A percentile compares a stretch with the other conserved stretches of the same genome.
phyloP scores from a whole-genome alignment of 2,329 filamentous ascomycete genomes.

The Fusarium albidum region DNA sequence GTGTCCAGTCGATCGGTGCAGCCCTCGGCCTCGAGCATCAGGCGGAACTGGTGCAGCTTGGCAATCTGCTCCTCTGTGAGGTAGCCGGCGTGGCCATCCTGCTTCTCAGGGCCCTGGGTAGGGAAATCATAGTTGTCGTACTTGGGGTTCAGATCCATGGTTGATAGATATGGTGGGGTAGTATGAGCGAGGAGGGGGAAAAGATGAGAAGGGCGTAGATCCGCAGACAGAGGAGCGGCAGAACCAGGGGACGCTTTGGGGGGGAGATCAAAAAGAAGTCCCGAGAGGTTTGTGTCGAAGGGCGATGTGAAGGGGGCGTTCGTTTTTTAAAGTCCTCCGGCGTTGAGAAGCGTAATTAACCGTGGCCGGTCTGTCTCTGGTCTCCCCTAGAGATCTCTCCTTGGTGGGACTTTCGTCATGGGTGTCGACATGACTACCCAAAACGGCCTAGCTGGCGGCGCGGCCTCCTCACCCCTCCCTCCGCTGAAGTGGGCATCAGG shows the following conservation, averaged over 20 bases:
- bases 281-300: constrained; percentile 17
- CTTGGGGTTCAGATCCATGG: constrained; percentile 76
- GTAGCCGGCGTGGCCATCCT: constrained; percentile 85
- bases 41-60: constrained; percentile 84
- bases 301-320: constrained; percentile 31
- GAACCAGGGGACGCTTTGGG: constrained; percentile 1
- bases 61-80: constrained; percentile 89
- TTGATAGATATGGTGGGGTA: constrained; percentile 41
- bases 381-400: constrained; percentile 40
- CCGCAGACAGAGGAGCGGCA: constrained; percentile 13
- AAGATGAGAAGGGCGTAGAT: constrained; percentile 12
- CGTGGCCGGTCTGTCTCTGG: constrained; percentile 27
- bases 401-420: constrained; percentile 43
- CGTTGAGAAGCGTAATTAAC: constrained; percentile 42
- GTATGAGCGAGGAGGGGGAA: constrained; percentile 13
- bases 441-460: constrained; percentile 35
- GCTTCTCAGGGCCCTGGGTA: constrained; percentile 73
- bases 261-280: constrained; percentile 9
- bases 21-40: constrained; percentile 83
- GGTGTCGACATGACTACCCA: constrained; percentile 36
- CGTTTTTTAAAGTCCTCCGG: constrained; percentile 27
- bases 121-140: constrained; percentile 98
- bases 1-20: constrained; percentile 89
- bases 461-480: constrained; percentile 21
- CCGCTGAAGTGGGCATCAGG: constrained; percentile 30